Evolutionary conservation across 2,329 filamentous ascomycete genomes (phyloP), one percentile per base, ranked within the genome.

Genomic region (Cercospora brassicicola): DNA sequence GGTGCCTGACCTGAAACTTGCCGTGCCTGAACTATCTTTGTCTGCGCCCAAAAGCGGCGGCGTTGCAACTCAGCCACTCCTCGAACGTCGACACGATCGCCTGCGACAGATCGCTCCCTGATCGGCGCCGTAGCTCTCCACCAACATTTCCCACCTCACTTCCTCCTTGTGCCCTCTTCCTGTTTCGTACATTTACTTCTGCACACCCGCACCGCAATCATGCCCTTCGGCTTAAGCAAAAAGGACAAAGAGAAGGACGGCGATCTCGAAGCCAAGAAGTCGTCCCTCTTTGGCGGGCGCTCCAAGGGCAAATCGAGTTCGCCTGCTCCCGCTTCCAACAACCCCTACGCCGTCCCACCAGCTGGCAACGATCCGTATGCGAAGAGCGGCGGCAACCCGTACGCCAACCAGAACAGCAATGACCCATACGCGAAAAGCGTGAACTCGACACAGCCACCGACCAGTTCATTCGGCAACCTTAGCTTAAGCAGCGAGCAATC

Each of bases 251-350:
- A 81, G 69, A 82, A 82, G 71, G 81, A 82, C 69, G 84, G 80
- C 74, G 85, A 85, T 71, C 84, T 85, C 59, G 81, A 85, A 67
- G 79, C 79, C 45, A 83, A 82, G 77, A 85, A 86, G 77, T 81
- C 80, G 66, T 85, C 86, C n/a, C 84, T 89, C 33, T 89, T 89
- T 73, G 86, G 86, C 71, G 81, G 81, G 71, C 81, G 84, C 71
- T 84, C 82, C 61, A 88, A 86, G 77, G 82, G 81, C 23, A 76
- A 77, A 72, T 87, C 87, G 77, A 83, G 81, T 64, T 80, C 85
- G 30, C 81, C 83, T 30, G 68, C 73, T 13, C 81, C 84, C 33
- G 77, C 82, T 39, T 74, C 78, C 59, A 80, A 80, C 30, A 87
- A 89, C 75, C 87, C 87, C 26, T 88, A 88, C 72, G 86, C 86